Evolutionary conservation across 2,329 filamentous ascomycete species (phyloP), one percentile per base, ranked within the genome.

Genomic region (Fusarium tuaranense): DNA sequence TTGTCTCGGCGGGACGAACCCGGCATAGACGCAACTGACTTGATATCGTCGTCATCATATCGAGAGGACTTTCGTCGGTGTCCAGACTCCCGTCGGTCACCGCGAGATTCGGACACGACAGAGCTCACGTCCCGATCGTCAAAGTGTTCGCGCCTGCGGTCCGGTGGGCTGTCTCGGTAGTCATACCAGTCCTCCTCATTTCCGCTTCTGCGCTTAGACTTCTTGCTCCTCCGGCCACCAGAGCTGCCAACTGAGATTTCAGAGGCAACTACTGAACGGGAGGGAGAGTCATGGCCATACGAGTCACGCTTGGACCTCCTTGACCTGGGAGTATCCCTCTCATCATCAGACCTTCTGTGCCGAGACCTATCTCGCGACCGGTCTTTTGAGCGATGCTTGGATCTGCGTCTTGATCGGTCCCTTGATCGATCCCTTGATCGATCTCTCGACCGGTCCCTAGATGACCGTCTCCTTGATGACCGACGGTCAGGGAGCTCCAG

Each of bases 111-210:
- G 7, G 88, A 89, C 7, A 87, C 84, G 14, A 88, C 83, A 36
- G 88, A 89, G 69, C 83, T 84, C 22, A 86, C 83, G 46, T 88
- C 87, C n/a, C 84, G 84, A 66, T 87, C 85, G 30, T 86, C 82
- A 65, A 83, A 85, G 2, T 77, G 79, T n/a, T 84, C 83, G 5
- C 80, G 81, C 53, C 79, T 81, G 72, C 81, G 81, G 78, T 86
- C 82, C 36, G 84, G 81, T 32, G 83, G 82, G 63, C 86, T 82
- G 59, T 82, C 81, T 69, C 82, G 80, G 25, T 76, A 63, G 12
- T 78, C 75, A 14, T 76, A 82, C 71, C 75, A 82, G 64, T 81
- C 83, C 64, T 82, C 85, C 67, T 81, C 84, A 64, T 74, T 70
- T 63, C 76, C 79, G 62, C 82, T 84, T 67, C 79, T 81, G 63